Evolutionary conservation across 768 basidiomycete genomes (phyloP), one percentile per base, ranked within the genome.

Genomic region (Mycena filopes): DNA sequence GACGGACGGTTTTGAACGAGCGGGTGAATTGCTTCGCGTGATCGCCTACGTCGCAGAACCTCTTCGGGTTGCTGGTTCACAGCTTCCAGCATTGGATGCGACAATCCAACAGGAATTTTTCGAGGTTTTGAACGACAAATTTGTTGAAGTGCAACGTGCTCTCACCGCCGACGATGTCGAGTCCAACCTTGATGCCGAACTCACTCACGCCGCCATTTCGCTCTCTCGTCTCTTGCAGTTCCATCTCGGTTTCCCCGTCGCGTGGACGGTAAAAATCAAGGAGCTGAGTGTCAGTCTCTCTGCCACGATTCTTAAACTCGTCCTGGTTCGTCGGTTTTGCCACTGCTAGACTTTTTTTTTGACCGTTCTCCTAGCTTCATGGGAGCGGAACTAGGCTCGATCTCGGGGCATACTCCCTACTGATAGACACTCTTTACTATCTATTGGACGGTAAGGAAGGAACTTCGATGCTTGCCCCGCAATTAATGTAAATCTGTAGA

Each of bases 391-490:
- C 79, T 43, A 78, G 82, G 55, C 75, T 87, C 11, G 86, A 91
- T 70, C 74, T 85, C 2, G 80, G 88, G 45, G 79, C 85, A 47
- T 93, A 88, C 76, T 84, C 89, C 0, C 73, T 93, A 45, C 76
- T 94, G 33, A 75, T 93, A 25, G 93, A 95, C 78, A 94, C 93
- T 4, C 77, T 92, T 1, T 87, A 87, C 69, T 91, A 89, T 71
- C 76, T 92, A 10, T 81, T 91, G 31, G 93, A 94, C 71, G 93
- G 93, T 92, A 70, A 61, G 83, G 66, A 28, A 15, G n/a, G n/a
- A n/a, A n/a, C n/a, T 11, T 20, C 72, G 33, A 51, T 25, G 25
- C 21, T 42, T 36, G 12, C 26, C 43, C 12, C 4, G 18, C 25
- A 12, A 16, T 36, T 23, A 68, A 33, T 36, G 0, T 60, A 42